Conservation (phyloP, 2,329 filamentous ascomycete genomes). For the Aspergillus texensis region DNA sequence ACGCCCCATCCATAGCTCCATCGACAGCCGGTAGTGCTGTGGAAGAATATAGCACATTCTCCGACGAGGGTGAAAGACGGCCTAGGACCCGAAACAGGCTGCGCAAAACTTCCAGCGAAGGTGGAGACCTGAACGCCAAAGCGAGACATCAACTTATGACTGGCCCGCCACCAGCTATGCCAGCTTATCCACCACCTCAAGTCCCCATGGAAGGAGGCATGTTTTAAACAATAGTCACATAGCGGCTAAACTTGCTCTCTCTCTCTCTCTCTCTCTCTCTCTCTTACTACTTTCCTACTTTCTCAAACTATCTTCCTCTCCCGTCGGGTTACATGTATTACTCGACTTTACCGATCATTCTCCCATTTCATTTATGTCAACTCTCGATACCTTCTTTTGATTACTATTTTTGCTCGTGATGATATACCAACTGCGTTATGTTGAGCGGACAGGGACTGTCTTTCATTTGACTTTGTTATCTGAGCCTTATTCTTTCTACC, state of each 20-base stretch:
- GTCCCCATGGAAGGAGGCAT: slow-evolving; percentile 39
- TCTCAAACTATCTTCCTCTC: not conserved
- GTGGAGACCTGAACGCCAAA: slow-evolving; percentile 50
- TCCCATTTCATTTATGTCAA: not conserved
- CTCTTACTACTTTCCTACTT: slow-evolving; percentile 4
- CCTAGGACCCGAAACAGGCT: slow-evolving; percentile 42
- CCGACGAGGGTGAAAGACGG: slow-evolving; percentile 45
- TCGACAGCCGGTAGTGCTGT: slow-evolving; percentile 26
- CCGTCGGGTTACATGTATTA: not conserved
- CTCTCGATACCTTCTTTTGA: slow-evolving; percentile 14
- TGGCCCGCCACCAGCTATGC: slow-evolving; percentile 33
- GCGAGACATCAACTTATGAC: slow-evolving; percentile 46
- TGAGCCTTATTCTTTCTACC: slow-evolving; percentile 8
- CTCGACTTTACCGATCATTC: slow-evolving; percentile 5
- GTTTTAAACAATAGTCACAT: slow-evolving; percentile 36
- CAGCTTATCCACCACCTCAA: slow-evolving; percentile 34
- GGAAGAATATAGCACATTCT: slow-evolving; percentile 47
- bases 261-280: slow-evolving; percentile 8
- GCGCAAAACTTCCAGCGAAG: slow-evolving; percentile 55
- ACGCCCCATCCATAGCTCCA: not conserved
- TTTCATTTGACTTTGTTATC: slow-evolving; percentile 14
- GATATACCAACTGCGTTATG: slow-evolving; percentile 26
- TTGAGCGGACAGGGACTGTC: slow-evolving; percentile 19
- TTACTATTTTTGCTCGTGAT: slow-evolving; percentile 16
- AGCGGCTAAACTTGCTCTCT: slow-evolving; percentile 1